Base-by-base conservation (phyloP, 306 rosid species). In the Acacia confusa region DNA sequence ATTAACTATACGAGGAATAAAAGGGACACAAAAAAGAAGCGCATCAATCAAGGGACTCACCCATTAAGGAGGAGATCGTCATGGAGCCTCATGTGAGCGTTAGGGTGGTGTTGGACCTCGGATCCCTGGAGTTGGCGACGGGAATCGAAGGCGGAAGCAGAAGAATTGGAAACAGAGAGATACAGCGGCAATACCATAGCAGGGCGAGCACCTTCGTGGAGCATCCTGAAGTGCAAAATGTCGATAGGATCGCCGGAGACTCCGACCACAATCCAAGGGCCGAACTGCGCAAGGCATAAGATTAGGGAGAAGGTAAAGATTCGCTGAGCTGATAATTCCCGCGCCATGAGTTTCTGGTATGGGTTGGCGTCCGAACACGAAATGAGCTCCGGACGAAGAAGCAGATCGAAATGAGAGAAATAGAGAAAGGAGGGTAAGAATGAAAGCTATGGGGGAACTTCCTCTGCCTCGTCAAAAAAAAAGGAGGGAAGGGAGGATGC, bases 41-140 rank as follows among this genome's bases (percentile, higher is more conserved):
- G 53, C 24, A 30, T 66, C 30, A 9, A 38, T 6, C 41, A 70
- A 53, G 27, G 70, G 5, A 27, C 40, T n/a, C 45, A 93, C 99
- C 99, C 99, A 82, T 91, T 88, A 16, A 84, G 89, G 57, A 95
- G 97, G 71, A 95, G 99, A 83, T 93, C 99, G 72, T 95, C 99
- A 82, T 90, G 60, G 84, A 95, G 99, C 47, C 94, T 34, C 99
- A 95, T 93, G 78, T 91, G 96, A 77, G 98, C 98, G 78, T 87
- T 87, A 76, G 92, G 88, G 20, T 73, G 94, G 36, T 0, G 78
- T 48, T 38, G 11, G 36, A 89, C 63, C 25, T 66, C 81, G 77
- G 97, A 93, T 87, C 85, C 77, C 77, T 84, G 90, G 30, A 95
- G 96, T 32, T 52, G 90, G 75, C 99, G 99, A 32, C 85, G 97